Conservation (phyloP, 2,329 filamentous ascomycete genomes). For the Microthyrium microscopicum region DNA sequence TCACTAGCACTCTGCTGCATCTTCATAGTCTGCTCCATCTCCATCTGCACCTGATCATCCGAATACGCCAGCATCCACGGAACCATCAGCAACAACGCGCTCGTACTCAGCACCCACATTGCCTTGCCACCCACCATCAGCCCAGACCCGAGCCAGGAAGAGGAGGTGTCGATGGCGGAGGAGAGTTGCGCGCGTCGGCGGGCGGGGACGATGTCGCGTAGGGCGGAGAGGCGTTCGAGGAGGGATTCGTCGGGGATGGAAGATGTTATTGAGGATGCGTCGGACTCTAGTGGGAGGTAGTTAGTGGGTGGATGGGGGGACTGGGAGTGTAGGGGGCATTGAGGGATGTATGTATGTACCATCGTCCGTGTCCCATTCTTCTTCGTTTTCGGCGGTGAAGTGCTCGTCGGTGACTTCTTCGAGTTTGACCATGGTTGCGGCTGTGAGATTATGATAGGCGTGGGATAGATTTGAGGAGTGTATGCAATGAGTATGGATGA, state of each 20-base stretch:
- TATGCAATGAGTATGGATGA: neutral
- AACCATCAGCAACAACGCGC: conserved; percentile 74
- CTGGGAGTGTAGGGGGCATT: conserved; percentile 1
- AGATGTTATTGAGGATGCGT: conserved; percentile 45
- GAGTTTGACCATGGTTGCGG: conserved; percentile 72
- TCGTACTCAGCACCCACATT: conserved; percentile 81
- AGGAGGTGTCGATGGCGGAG: conserved; percentile 31
- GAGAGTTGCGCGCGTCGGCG: conserved; percentile 25
- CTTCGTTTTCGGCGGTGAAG: conserved; percentile 56
- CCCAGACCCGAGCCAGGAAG: conserved; percentile 41
- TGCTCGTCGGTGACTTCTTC: conserved; percentile 95
- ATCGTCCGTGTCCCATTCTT: conserved; percentile 80
- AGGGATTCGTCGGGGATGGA: conserved; percentile 26
- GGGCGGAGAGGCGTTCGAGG: conserved; percentile 25
- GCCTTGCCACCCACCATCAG: conserved; percentile 66
- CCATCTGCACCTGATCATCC: conserved; percentile 90
- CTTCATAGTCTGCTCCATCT: conserved; percentile 95
- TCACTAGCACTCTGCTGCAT: conserved; percentile 88
- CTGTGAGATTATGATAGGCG: neutral
- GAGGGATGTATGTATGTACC: conserved; percentile 38
- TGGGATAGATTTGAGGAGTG: no score
- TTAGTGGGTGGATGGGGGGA: neutral
- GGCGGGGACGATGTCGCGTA: conserved; percentile 29
- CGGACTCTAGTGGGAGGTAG: conserved; percentile 42
- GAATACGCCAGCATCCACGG: conserved; percentile 85